phyloP scores from a whole-genome alignment of 768 basidiomycete species.

The Naematelia aurantialba region DNA sequence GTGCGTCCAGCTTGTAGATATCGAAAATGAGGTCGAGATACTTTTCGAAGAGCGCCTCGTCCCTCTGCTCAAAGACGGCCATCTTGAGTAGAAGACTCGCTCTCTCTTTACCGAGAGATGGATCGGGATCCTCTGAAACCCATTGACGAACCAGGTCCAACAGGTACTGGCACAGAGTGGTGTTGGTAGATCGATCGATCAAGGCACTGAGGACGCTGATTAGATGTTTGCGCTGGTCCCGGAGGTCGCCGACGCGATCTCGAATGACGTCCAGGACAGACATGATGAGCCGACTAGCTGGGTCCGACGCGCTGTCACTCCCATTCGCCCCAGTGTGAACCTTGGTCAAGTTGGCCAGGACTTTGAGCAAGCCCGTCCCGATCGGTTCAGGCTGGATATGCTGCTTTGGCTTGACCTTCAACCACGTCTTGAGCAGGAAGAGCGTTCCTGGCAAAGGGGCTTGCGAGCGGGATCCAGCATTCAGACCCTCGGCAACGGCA shows the following conservation, averaged over 20 bases:
- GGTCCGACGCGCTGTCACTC: slow-evolving; percentile 56
- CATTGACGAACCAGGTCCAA: slow-evolving; percentile 82
- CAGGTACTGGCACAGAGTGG: slow-evolving; percentile 72
- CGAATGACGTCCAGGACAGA: slow-evolving; percentile 84
- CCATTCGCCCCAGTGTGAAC: slow-evolving; percentile 64
- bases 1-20: slow-evolving; percentile 79
- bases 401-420: slow-evolving; percentile 72
- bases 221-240: slow-evolving; percentile 79
- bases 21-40: slow-evolving; percentile 88
- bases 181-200: slow-evolving; percentile 83
- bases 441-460: slow-evolving; percentile 67
- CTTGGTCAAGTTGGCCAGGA: slow-evolving; percentile 78
- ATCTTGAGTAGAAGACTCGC: slow-evolving; percentile 83
- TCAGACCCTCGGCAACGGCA: slow-evolving; percentile 71
- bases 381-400: slow-evolving; percentile 65
- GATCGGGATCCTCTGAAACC: slow-evolving; percentile 69
- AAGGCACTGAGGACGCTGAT: slow-evolving; percentile 72
- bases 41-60: slow-evolving; percentile 70
- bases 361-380: slow-evolving; percentile 68
- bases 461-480: slow-evolving; percentile 30
- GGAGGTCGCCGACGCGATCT: slow-evolving; percentile 70
- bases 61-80: slow-evolving; percentile 68
- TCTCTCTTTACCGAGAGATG: slow-evolving; percentile 72
- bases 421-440: slow-evolving; percentile 79
- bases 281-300: slow-evolving; percentile 58